phyloP scores from a whole-genome alignment of 2,329 filamentous ascomycete genomes.

The Cadophora gregata region DNA sequence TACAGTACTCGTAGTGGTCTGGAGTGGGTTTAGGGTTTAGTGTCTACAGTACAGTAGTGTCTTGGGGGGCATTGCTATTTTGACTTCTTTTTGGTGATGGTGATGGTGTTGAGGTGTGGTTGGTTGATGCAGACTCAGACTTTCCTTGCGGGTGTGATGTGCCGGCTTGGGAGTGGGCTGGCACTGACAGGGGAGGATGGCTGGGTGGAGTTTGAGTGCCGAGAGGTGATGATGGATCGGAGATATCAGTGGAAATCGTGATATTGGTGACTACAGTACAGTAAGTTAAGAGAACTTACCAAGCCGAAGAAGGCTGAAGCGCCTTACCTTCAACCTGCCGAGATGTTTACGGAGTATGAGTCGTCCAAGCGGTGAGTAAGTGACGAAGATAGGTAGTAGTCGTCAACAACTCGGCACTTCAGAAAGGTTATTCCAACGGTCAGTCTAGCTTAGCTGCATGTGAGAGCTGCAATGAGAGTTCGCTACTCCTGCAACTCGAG shows the following conservation, averaged over 20 bases:
- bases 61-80: neutral
- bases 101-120: neutral
- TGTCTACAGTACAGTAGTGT: neutral
- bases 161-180: constrained; percentile 4
- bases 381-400: too few species aligned
- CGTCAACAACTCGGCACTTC: neutral
- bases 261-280: neutral
- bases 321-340: too few species aligned
- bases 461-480: neutral
- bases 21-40: neutral
- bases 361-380: neutral
- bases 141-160: neutral
- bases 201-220: neutral
- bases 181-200: neutral
- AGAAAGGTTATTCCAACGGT: neutral
- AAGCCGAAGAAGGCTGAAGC: too few species aligned
- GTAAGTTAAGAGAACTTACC: too few species aligned
- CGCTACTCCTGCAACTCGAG: neutral
- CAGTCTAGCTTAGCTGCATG: neutral
- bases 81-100: too few species aligned
- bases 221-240: neutral
- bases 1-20: too few species aligned
- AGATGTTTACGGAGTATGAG: too few species aligned
- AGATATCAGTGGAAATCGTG: neutral
- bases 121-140: neutral